Evolutionary conservation across 495 filamentous ascomycete species (phyloP).

Genomic region (Hypoxylon fuscum): DNA sequence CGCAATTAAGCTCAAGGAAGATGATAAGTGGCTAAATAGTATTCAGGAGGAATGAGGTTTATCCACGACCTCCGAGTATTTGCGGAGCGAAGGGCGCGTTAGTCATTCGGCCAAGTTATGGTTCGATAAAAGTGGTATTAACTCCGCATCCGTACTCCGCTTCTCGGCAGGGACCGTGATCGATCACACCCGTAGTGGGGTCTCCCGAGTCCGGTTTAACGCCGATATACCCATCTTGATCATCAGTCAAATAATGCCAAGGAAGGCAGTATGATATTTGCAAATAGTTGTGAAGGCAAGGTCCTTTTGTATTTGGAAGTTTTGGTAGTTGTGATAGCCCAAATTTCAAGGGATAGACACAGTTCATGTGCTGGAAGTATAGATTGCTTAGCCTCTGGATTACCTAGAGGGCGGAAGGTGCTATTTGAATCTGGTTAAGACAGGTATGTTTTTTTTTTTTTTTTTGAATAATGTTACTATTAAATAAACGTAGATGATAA

Average conservation of each 20-base stretch:
- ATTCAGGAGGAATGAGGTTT: too few relatives aligned
- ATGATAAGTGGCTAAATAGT: too few relatives aligned
- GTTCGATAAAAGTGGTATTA: slow-evolving; percentile 21
- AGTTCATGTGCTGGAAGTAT: too few relatives aligned
- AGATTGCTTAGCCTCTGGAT: too few relatives aligned
- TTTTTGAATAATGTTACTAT: too few relatives aligned
- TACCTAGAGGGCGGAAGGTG: too few relatives aligned
- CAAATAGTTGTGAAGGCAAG: not conserved
- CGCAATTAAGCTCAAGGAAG: too few relatives aligned
- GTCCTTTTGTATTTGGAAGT: not conserved
- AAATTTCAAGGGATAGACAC: too few relatives aligned
- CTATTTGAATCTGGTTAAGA: too few relatives aligned
- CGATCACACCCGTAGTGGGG: slow-evolving; percentile 30
- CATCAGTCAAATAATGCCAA: slow-evolving; percentile 1
- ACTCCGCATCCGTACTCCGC: slow-evolving; percentile 36
- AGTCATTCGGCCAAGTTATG: not conserved
- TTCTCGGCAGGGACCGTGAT: slow-evolving; percentile 21
- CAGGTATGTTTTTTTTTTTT: too few relatives aligned
- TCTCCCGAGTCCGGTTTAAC: slow-evolving; percentile 31
- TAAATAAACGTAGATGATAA: too few relatives aligned
- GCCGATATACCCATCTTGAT: slow-evolving; percentile 11
- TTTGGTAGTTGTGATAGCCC: too few relatives aligned
- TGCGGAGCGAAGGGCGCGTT: slow-evolving; percentile 5
- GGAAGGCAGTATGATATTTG: not conserved
- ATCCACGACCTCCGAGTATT: not conserved